These are phyloP conservation scores for Pseudocercospora pini-densiflorae DNA, from an alignment of 2,329 filamentous ascomycete genomes.

Conservation along the genomic window DNA sequence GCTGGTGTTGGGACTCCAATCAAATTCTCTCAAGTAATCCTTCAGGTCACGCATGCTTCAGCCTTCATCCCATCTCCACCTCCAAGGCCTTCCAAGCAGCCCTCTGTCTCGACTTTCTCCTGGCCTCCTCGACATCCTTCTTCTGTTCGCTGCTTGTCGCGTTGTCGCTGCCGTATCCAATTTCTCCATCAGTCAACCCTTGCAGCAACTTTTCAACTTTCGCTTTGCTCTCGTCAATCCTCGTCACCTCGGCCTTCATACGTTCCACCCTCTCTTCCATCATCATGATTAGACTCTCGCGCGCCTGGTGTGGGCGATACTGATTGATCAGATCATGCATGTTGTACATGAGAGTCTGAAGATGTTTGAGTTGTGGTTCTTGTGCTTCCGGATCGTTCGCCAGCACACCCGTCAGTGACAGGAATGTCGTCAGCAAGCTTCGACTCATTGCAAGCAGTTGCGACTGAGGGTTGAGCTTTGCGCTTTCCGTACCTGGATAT, in stretches of 20 bases:
- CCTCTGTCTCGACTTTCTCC: conserved; percentile 36
- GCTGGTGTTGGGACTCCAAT: background rate
- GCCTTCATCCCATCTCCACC: conserved; percentile 36
- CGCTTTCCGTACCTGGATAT: conserved; percentile 55
- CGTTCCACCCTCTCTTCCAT: conserved; percentile 83
- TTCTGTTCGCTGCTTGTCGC: conserved; percentile 2
- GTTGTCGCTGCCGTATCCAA: conserved; percentile 15
- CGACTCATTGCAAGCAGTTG: conserved; percentile 75
- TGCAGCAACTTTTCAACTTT: conserved; percentile 75
- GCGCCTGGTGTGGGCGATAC: conserved; percentile 89
- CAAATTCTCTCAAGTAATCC: background rate
- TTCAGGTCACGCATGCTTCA: background rate
- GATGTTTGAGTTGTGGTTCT: conserved; percentile 73
- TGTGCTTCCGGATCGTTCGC: conserved; percentile 67
- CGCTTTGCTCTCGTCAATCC: conserved; percentile 68
- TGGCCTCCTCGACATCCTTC: conserved; percentile 28
- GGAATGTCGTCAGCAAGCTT: conserved; percentile 83
- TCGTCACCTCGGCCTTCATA: conserved; percentile 73
- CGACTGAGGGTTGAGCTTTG: conserved; percentile 54
- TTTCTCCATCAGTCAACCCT: conserved; percentile 55
- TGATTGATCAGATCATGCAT: conserved; percentile 93
- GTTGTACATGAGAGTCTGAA: conserved; percentile 84
- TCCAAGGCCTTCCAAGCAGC: conserved; percentile 44
- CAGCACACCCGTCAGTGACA: conserved; percentile 78
- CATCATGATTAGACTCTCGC: conserved; percentile 82